Evolutionary conservation across 2,329 filamentous ascomycete species (phyloP).

Genomic region (Aspergillus fischeri): DNA sequence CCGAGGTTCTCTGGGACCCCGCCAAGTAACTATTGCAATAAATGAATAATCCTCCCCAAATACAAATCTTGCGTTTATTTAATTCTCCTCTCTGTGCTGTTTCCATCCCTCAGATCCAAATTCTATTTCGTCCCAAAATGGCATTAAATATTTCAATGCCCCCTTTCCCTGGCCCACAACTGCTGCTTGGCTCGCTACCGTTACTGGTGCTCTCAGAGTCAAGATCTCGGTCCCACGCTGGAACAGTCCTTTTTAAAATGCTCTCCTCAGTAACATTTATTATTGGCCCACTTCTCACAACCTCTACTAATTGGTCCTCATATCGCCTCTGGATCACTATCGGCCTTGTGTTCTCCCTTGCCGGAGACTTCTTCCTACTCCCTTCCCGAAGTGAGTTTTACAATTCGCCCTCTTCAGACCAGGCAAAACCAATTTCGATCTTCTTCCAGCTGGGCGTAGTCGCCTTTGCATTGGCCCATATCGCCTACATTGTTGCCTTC

Average conservation of each 20-base stretch:
- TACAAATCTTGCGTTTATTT: neutral
- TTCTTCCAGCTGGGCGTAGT: slow-evolving; percentile 26
- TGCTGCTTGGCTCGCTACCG: slow-evolving; percentile 23
- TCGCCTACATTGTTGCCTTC: slow-evolving; percentile 27
- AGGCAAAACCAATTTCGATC: slow-evolving; percentile 11
- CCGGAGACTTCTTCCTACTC: slow-evolving; percentile 25
- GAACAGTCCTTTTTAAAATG: slow-evolving; percentile 27
- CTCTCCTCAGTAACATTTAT: slow-evolving; percentile 26
- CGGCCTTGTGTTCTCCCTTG: slow-evolving; percentile 21
- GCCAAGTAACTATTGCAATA: neutral
- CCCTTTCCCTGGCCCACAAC: slow-evolving; percentile 9
- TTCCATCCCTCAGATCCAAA: neutral
- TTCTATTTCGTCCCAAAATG: neutral
- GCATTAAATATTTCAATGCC: neutral
- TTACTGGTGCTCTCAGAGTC: slow-evolving; percentile 23
- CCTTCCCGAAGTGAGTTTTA: slow-evolving; percentile 22
- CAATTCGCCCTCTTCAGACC: neutral
- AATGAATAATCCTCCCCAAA: neutral
- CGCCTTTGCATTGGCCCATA: slow-evolving; percentile 26
- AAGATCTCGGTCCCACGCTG: slow-evolving; percentile 18
- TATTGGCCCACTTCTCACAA: slow-evolving; percentile 17
- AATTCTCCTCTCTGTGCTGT: neutral
- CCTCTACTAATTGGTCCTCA: slow-evolving; percentile 14
- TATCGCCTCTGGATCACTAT: slow-evolving; percentile 19
- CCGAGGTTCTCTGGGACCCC: neutral